Conservation (phyloP, 495 filamentous ascomycete genomes). For the Ramalina peruviana region DNA sequence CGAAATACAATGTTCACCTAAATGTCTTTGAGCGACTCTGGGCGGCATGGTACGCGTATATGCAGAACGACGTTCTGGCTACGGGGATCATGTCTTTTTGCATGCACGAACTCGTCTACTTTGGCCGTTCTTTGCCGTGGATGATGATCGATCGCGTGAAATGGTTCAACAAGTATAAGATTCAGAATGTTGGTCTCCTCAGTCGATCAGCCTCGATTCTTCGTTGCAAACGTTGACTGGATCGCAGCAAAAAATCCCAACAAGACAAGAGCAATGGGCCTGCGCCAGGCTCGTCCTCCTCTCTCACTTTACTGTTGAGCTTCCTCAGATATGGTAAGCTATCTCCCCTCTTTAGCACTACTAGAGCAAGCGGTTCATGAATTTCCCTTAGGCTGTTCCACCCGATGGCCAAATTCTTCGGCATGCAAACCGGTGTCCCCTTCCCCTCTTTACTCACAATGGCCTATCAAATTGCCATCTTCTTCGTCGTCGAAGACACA, state of each 20-base stretch:
- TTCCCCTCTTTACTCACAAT: constrained; percentile 79
- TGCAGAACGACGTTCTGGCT: constrained; percentile 92
- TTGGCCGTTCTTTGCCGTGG: constrained; percentile 84
- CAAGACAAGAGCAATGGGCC: constrained; percentile 79
- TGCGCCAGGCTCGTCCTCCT: constrained; percentile 86
- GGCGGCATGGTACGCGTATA: constrained; percentile 96
- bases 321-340: constrained; percentile 85
- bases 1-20: constrained; percentile 73
- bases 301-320: constrained; percentile 89
- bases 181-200: constrained; percentile 53
- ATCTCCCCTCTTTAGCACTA: background rate
- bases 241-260: constrained; percentile 71
- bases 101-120: constrained; percentile 91
- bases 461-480: constrained; percentile 79
- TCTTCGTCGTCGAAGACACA: constrained; percentile 91
- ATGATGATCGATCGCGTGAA: constrained; percentile 82
- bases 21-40: constrained; percentile 75
- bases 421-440: constrained; percentile 75
- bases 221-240: background rate
- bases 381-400: constrained; percentile 62
- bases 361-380: background rate
- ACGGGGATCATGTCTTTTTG: constrained; percentile 94
- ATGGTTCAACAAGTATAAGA: constrained; percentile 82
- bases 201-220: background rate
- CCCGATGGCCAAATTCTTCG: constrained; percentile 89